These are phyloP conservation scores for Apophysomyces variabilis DNA, from an alignment of 371 early-diverging fungal species.

Conservation along the genomic window DNA sequence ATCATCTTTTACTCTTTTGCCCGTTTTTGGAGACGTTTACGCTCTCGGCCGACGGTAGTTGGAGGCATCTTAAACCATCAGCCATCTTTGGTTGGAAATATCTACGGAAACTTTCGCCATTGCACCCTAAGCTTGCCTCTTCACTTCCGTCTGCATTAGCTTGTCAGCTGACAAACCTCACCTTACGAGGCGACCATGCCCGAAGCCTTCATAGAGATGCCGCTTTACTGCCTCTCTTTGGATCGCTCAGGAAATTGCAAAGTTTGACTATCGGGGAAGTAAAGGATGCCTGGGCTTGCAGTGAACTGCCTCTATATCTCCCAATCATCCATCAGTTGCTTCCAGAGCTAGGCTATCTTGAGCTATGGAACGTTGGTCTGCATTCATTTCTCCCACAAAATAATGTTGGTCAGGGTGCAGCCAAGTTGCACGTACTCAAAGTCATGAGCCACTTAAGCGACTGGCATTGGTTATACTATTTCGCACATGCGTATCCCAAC, in stretches of 20 bases:
- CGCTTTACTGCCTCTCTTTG: neutral
- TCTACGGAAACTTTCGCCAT: neutral
- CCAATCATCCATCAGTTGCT: neutral
- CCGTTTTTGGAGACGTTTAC: neutral
- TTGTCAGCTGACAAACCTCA: neutral
- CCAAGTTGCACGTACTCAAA: slow-evolving; percentile 7
- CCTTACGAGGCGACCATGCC: neutral
- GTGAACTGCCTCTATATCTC: neutral
- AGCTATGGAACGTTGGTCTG: neutral
- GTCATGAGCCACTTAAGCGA: neutral
- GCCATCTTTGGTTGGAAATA: neutral
- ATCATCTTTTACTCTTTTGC: neutral
- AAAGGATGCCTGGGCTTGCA: neutral
- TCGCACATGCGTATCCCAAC: neutral
- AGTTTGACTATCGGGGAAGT: neutral
- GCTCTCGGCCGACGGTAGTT: neutral
- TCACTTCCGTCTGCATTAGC: neutral
- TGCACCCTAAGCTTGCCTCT: neutral
- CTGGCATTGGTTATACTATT: neutral
- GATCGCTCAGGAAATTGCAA: neutral
- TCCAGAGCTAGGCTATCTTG: neutral
- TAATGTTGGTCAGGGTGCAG: neutral
- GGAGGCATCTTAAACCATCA: neutral
- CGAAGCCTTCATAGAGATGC: neutral
- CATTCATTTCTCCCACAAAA: neutral